phyloP scores from a whole-genome alignment of 2,329 filamentous ascomycete species.

The Huntiella savannae region DNA sequence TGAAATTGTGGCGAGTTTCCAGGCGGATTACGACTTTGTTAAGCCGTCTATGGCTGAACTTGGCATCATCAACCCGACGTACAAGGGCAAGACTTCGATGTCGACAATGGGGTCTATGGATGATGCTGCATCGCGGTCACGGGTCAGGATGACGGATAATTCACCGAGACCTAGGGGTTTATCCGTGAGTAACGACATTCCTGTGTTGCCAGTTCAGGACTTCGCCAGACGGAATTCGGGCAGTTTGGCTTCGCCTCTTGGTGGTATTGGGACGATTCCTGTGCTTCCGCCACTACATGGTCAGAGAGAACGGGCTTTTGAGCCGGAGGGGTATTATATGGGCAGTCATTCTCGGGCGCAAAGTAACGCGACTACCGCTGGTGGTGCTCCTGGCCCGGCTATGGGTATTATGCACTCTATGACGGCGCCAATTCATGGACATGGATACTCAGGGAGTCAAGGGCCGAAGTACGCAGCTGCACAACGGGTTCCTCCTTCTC shows the following conservation, averaged over 20 bases:
- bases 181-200: constrained; percentile 43
- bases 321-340: constrained; percentile 36
- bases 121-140: constrained; percentile 29
- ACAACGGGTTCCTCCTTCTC: constrained; percentile 2
- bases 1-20: constrained; percentile 61
- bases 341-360: constrained; percentile 8
- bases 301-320: constrained; percentile 19
- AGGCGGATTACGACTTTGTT: constrained; percentile 56
- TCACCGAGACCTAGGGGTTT: constrained; percentile 36
- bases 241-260: constrained; percentile 43
- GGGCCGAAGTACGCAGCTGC: constrained; percentile 12
- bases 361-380: constrained; percentile 10
- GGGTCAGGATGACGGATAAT: constrained; percentile 29
- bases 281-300: constrained; percentile 29
- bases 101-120: constrained; percentile 38
- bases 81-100: constrained; percentile 36
- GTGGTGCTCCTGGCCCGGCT: background rate
- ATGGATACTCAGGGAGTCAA: background rate
- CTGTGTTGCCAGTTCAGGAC: constrained; percentile 45
- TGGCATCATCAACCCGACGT: constrained; percentile 60
- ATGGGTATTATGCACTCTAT: constrained; percentile 3
- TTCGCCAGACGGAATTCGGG: constrained; percentile 47
- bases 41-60: constrained; percentile 54
- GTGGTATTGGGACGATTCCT: constrained; percentile 19
- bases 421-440: constrained; percentile 2